A percentile compares a stretch with the other conserved stretches of the same genome.
phyloP scores from a whole-genome alignment of 768 basidiomycete genomes.

The Calvatia gigantea region DNA sequence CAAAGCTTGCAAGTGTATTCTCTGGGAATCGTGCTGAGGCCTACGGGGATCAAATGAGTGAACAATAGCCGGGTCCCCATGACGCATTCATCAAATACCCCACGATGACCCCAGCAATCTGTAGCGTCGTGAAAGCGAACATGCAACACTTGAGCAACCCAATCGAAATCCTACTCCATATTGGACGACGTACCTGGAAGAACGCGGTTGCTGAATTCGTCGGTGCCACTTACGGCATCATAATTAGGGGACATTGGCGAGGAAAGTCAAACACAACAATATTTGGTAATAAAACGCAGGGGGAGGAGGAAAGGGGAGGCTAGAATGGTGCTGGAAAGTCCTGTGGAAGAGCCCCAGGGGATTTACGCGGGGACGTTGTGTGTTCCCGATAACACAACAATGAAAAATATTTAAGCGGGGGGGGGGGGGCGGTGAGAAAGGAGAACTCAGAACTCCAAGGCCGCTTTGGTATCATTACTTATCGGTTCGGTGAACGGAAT shows the following conservation, averaged over 20 bases:
- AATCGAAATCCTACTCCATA: neutral
- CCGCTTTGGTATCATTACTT: too few relatives aligned
- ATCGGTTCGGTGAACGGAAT: too few relatives aligned
- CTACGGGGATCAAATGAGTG: conserved; percentile 33
- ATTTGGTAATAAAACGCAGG: too few relatives aligned
- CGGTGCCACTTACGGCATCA: neutral
- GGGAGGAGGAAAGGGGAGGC: too few relatives aligned
- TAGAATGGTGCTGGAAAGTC: too few relatives aligned
- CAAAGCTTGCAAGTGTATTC: conserved; percentile 94
- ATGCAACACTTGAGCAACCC: too few relatives aligned
- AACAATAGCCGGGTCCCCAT: neutral
- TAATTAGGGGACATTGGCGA: neutral
- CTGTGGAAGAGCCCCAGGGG: neutral
- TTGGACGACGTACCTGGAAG: conserved; percentile 26
- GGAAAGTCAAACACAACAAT: too few relatives aligned
- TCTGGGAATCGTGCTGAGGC: conserved; percentile 89
- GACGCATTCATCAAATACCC: conserved; percentile 27
- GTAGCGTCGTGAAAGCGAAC: neutral
- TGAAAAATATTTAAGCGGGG: neutral
- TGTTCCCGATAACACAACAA: neutral
- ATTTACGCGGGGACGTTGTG: neutral
- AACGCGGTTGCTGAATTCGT: neutral
- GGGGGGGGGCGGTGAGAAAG: neutral
- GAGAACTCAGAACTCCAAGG: too few relatives aligned
- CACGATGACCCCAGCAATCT: conserved; percentile 71